Base-by-base conservation (phyloP, 352 stramenopile species). In the Phytopythium kandeliae region DNA sequence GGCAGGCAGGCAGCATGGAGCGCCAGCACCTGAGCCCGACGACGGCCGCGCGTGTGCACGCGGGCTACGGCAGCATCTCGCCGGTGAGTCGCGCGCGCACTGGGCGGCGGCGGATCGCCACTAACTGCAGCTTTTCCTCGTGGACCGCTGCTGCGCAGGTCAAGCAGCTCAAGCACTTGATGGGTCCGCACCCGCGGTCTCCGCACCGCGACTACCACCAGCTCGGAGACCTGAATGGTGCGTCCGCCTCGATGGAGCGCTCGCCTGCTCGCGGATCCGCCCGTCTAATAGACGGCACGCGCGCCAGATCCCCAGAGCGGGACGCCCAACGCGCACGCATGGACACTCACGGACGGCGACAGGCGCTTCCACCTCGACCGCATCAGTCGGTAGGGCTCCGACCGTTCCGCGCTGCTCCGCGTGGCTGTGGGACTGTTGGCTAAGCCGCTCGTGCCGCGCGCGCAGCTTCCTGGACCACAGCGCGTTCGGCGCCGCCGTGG, bases 391-490 rank as follows among this genome's bases (percentile, higher is more conserved):
- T 67, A 44, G n/a, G 46, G 5, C 26, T 31, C 25, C 19, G 7
- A 11, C 31, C 11, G 2, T 13, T 4, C 31, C 11, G 31, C 31
- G 2, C 31, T 13, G 4, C 7, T 46, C 34, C 21, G 10, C 25
- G 21, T 16, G 8, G 48, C n/a, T n/a, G n/a, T n/a, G n/a, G n/a
- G n/a, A n/a, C n/a, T n/a, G n/a, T n/a, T n/a, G n/a, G n/a, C n/a
- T n/a, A n/a, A n/a, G n/a, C n/a, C n/a, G n/a, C n/a, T n/a, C n/a
- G n/a, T n/a, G n/a, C n/a, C n/a, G n/a, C n/a, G n/a, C n/a, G 7
- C 46, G 24, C 54, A 92, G 82, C 0, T 84, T 86, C 51, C 57
- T 94, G 44, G 83, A 94, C 58, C 84, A 91, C 67, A 89, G 83
- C 31, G 63, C 73, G 31, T 73, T 94, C 47, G 83, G 83, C 3